Conservation (phyloP, 768 basidiomycete species). For the Mycena galericulata region DNA sequence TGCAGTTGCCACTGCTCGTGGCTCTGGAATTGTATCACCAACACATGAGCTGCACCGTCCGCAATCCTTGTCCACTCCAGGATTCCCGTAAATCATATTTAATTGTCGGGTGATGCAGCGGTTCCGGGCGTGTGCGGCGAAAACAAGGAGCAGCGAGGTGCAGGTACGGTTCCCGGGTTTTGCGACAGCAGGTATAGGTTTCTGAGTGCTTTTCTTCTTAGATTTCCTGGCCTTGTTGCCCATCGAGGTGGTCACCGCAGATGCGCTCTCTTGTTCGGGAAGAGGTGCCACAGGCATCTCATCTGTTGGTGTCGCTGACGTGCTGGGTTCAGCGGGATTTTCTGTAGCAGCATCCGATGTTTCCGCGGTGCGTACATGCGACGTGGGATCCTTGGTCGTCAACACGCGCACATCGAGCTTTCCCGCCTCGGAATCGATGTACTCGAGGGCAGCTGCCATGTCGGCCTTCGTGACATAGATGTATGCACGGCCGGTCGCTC, state of each 20-base stretch:
- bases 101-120: constrained; percentile 8
- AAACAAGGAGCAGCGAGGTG: constrained; percentile 3
- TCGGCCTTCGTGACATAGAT: constrained; percentile 12
- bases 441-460: constrained; percentile 1
- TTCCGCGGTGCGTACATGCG: neutral
- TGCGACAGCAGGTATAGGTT: neutral
- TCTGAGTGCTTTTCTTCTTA: neutral
- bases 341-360: neutral
- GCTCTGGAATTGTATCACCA: neutral
- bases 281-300: no score
- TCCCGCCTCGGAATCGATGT: constrained; percentile 2
- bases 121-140: constrained; percentile 9
- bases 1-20: neutral
- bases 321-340: neutral
- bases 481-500: neutral
- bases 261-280: no score
- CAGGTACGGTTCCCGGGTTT: constrained; percentile 8
- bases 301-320: neutral
- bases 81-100: constrained; percentile 13
- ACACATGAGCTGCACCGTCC: constrained; percentile 15
- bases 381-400: neutral
- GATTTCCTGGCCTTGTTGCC: neutral
- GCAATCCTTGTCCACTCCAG: constrained; percentile 8
- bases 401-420: neutral
- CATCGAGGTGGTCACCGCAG: neutral